Conservation (phyloP, 1,284 basidiomycete genomes). For the Cryptococcus sp. region DNA sequence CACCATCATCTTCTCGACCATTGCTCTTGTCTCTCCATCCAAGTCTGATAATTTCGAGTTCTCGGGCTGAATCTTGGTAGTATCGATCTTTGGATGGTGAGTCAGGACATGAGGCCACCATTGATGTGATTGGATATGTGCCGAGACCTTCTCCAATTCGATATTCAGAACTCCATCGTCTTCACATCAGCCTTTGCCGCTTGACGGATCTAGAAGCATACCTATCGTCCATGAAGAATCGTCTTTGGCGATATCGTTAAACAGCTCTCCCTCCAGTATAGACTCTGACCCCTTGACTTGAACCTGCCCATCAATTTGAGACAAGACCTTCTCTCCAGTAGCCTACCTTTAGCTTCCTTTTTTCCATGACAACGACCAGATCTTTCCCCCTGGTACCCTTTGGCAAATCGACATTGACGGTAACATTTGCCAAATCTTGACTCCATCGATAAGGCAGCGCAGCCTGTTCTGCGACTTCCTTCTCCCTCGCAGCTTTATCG, state of each 20-base stretch:
- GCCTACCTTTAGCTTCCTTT: conserved; percentile 64
- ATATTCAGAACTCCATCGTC: conserved; percentile 41
- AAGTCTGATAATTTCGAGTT: conserved; percentile 95
- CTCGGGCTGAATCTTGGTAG: conserved; percentile 89
- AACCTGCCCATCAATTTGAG: conserved; percentile 47
- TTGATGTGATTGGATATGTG: conserved; percentile 50
- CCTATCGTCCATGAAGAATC: conserved; percentile 97
- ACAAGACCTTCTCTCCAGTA: neutral
- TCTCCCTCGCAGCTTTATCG: conserved; percentile 64
- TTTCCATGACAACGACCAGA: conserved; percentile 69
- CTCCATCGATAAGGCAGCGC: conserved; percentile 89
- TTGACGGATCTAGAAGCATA: conserved; percentile 47
- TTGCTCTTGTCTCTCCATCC: conserved; percentile 71
- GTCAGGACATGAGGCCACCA: conserved; percentile 99
- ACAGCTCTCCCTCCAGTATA: conserved; percentile 85
- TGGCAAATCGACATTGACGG: conserved; percentile 77
- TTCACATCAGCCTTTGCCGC: conserved; percentile 5
- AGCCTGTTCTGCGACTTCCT: conserved; percentile 76
- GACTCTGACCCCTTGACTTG: conserved; percentile 73
- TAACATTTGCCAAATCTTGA: conserved; percentile 83
- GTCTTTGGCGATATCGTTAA: conserved; percentile 88
- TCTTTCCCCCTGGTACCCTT: conserved; percentile 78
- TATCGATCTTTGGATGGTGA: conserved; percentile 95
- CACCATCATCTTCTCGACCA: conserved; percentile 99
- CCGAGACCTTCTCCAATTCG: conserved; percentile 47